phyloP scores from a whole-genome alignment of 106 monocot species.

The Allium fistulosum region DNA sequence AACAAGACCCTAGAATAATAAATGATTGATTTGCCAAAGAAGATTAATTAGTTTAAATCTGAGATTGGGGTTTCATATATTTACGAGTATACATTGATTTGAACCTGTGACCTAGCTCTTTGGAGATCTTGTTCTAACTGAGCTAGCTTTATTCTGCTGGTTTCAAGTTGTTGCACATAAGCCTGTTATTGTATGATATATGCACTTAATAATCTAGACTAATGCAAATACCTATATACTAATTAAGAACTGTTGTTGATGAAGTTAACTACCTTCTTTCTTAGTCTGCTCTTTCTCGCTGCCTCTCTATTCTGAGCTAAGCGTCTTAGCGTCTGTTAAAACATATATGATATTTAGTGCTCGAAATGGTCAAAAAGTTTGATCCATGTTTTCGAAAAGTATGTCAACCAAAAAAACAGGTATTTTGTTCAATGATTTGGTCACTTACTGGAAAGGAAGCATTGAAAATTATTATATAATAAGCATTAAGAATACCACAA shows the following conservation, averaged over 20 bases:
- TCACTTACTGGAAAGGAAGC: too few relatives aligned
- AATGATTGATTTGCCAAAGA: background rate
- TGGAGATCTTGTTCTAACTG: slow-evolving; percentile 84
- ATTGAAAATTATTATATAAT: too few relatives aligned
- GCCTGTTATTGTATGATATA: slow-evolving; percentile 31
- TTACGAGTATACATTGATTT: background rate
- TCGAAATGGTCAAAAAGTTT: too few relatives aligned
- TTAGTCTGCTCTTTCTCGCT: slow-evolving; percentile 74
- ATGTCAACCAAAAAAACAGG: too few relatives aligned
- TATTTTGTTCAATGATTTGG: too few relatives aligned
- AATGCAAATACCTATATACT: background rate
- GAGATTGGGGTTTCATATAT: background rate
- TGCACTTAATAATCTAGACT: background rate
- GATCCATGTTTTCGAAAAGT: too few relatives aligned
- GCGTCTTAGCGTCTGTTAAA: slow-evolving; percentile 32
- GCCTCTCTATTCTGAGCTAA: slow-evolving; percentile 84
- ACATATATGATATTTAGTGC: background rate
- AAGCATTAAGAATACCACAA: too few relatives aligned
- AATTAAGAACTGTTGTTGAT: background rate
- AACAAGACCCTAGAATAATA: slow-evolving; percentile 44
- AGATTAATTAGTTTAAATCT: background rate
- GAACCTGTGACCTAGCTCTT: slow-evolving; percentile 54
- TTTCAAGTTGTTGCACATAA: slow-evolving; percentile 73
- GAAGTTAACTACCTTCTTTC: slow-evolving; percentile 50
- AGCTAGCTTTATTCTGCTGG: slow-evolving; percentile 52